Conservation (phyloP, 192 early-diverging fungal species). For the Physocladia obscura region DNA sequence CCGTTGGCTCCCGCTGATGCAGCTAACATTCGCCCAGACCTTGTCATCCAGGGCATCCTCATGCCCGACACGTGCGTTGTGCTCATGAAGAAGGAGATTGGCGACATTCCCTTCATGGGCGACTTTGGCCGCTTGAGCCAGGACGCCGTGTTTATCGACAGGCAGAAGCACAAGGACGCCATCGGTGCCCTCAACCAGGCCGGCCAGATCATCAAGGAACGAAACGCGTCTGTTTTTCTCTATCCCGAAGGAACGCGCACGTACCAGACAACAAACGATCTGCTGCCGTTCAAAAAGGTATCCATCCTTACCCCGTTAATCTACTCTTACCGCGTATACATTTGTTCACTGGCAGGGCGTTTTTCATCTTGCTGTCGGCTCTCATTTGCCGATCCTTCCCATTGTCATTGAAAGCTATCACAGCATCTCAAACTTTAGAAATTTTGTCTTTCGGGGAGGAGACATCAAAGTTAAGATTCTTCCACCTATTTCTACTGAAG, state of each 20-base stretch:
- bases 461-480: constrained; percentile 54
- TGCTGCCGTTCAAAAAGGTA: constrained; percentile 96
- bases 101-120: constrained; percentile 19
- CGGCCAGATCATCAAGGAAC: constrained; percentile 68
- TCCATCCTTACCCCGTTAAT: neutral
- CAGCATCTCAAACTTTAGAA: constrained; percentile 57
- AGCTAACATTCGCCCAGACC: constrained; percentile 52
- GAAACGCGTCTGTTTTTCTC: constrained; percentile 72
- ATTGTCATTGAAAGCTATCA: constrained; percentile 70
- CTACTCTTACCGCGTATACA: neutral
- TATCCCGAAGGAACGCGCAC: constrained; percentile 94
- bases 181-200: constrained; percentile 73
- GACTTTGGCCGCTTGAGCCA: neutral
- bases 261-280: constrained; percentile 61
- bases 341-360: constrained; percentile 72
- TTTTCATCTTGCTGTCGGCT: constrained; percentile 88
- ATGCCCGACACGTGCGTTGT: neutral
- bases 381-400: constrained; percentile 81
- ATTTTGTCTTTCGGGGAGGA: constrained; percentile 52
- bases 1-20: neutral
- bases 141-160: constrained; percentile 23
- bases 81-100: constrained; percentile 22
- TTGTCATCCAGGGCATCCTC: constrained; percentile 22
- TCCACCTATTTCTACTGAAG: constrained; percentile 36
- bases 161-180: constrained; percentile 45